Evolutionary conservation across 768 basidiomycete genomes (phyloP).

Genomic region (Suillus clintonianus): DNA sequence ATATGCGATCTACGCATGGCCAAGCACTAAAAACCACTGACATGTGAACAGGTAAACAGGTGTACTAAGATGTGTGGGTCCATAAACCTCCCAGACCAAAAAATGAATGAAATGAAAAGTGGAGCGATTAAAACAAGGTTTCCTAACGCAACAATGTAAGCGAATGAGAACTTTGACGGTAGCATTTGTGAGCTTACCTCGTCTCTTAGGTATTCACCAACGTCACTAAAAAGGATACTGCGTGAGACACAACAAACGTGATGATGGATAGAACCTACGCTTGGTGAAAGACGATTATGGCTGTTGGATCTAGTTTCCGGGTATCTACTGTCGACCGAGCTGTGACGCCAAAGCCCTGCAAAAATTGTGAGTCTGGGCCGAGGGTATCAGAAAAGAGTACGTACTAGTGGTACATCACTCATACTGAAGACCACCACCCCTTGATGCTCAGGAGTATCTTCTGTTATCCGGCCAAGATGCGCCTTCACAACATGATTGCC

Average conservation of each 20-base stretch:
- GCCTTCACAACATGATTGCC: constrained; percentile 99
- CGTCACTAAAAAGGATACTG: constrained; percentile 61
- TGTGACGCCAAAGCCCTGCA: constrained; percentile 95
- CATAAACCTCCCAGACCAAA: constrained; percentile 22
- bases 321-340: constrained; percentile 95
- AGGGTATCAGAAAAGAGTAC: constrained; percentile 20
- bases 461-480: constrained; percentile 97
- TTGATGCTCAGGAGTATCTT: constrained; percentile 98
- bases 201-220: constrained; percentile 97
- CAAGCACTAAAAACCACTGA: constrained; percentile 45
- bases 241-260: background rate
- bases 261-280: constrained; percentile 50
- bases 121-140: constrained; percentile 62
- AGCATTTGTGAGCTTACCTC: constrained; percentile 56
- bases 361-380: constrained; percentile 9
- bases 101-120: constrained; percentile 11
- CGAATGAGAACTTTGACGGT: constrained; percentile 3
- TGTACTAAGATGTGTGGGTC: constrained; percentile 8
- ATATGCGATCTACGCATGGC: constrained; percentile 21
- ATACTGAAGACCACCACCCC: constrained; percentile 97
- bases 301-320: constrained; percentile 93
- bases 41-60: constrained; percentile 11
- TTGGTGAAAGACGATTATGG: constrained; percentile 98
- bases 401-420: constrained; percentile 89
- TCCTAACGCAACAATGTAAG: constrained; percentile 49